Percentiles rank a stretch among this genome's conserved stretches.
Evolutionary conservation across 1,284 basidiomycete genomes (phyloP).

Genomic region (Puccinia coronata): DNA sequence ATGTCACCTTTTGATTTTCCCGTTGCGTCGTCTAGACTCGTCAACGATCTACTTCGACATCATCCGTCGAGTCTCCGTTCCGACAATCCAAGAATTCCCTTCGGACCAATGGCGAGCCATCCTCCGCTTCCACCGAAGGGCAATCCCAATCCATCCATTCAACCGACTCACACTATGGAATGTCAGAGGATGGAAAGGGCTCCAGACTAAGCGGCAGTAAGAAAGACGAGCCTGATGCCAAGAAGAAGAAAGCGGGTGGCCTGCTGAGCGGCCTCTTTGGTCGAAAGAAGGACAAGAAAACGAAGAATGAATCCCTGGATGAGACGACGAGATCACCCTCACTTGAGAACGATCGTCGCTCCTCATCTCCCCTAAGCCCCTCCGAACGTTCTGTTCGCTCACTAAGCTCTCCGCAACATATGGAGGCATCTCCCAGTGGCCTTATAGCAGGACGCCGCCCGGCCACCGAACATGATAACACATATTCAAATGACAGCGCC

Average conservation of each 20-base stretch:
- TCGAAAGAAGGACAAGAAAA: conserved; percentile 70
- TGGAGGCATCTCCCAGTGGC: conserved; percentile 29
- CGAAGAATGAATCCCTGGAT: conserved; percentile 60
- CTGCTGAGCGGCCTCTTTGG: conserved; percentile 74
- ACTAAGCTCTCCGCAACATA: conserved; percentile 57
- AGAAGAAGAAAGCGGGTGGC: conserved; percentile 67
- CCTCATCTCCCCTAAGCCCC: conserved; percentile 46
- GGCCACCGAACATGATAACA: conserved; percentile 57
- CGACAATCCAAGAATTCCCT: not conserved
- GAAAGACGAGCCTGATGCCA: conserved; percentile 61
- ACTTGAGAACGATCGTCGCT: conserved; percentile 38
- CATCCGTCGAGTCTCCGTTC: conserved; percentile 5
- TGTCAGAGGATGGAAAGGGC: conserved; percentile 32
- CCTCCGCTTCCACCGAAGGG: conserved; percentile 22
- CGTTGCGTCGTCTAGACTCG: conserved; percentile 7
- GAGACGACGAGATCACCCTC: conserved; percentile 53
- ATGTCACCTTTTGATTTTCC: not conserved
- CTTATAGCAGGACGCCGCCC: conserved; percentile 58
- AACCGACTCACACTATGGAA: conserved; percentile 26
- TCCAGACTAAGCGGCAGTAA: not conserved
- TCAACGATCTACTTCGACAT: conserved; percentile 32
- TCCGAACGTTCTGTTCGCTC: conserved; percentile 50
- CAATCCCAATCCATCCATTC: conserved; percentile 40
- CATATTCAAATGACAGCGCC: conserved; percentile 45
- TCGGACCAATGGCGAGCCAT: conserved; percentile 15